Percentiles rank a stretch among this genome's conserved stretches.
phyloP scores from a whole-genome alignment of 2,329 filamentous ascomycete species.

The Verticillium klebahnii region DNA sequence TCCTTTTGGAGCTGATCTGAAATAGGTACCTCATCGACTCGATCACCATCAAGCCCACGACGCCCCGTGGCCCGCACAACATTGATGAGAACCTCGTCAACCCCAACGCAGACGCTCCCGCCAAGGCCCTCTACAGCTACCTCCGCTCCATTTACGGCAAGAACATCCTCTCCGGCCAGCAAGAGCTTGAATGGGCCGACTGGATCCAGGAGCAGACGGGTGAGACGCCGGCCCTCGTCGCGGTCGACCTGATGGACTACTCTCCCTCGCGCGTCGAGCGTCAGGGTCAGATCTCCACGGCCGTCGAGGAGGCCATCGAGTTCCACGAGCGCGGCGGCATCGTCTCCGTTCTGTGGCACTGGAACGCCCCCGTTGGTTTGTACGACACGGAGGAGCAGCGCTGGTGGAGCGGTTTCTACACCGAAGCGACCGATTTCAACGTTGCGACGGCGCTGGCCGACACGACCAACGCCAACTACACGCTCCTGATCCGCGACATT shows the following conservation, averaged over 20 bases:
- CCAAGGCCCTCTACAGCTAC: slow-evolving; percentile 34
- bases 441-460: slow-evolving; percentile 34
- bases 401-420: slow-evolving; percentile 48
- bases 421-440: slow-evolving; percentile 42
- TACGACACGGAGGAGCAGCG: slow-evolving; percentile 38
- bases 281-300: slow-evolving; percentile 31
- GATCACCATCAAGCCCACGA: slow-evolving; percentile 31
- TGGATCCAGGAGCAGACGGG: slow-evolving; percentile 39
- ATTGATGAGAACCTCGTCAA: slow-evolving; percentile 32
- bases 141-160: slow-evolving; percentile 39
- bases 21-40: slow-evolving; percentile 37
- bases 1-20: not conserved
- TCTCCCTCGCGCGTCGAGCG: slow-evolving; percentile 36
- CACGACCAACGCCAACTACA: slow-evolving; percentile 40
- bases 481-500: slow-evolving; percentile 39
- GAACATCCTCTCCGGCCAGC: slow-evolving; percentile 43
- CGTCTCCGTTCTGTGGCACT: slow-evolving; percentile 43
- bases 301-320: slow-evolving; percentile 41
- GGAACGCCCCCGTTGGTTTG: slow-evolving; percentile 40
- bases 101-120: slow-evolving; percentile 27
- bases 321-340: slow-evolving; percentile 39
- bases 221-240: slow-evolving; percentile 41
- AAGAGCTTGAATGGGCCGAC: slow-evolving; percentile 35
- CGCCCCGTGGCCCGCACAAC: slow-evolving; percentile 30
- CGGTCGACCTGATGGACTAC: slow-evolving; percentile 45